These are phyloP conservation scores for Oryza nivara DNA, from an alignment of 176 grass and related monocot genomes.

Conservation along the genomic window DNA sequence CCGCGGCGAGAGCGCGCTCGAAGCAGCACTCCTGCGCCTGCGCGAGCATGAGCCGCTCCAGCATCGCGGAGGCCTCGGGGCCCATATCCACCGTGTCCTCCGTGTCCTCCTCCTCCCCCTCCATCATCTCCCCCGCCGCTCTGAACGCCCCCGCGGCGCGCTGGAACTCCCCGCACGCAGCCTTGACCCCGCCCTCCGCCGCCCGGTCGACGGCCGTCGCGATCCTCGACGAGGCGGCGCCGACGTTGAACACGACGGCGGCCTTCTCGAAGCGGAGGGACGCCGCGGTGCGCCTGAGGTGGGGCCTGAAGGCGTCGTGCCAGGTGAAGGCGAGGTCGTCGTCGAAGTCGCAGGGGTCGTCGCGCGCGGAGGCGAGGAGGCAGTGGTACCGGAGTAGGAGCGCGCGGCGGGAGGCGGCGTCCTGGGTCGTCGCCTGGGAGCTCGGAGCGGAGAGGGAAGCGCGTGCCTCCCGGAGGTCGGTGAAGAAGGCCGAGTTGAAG, in stretches of 20 bases:
- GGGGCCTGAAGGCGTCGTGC: conserved; percentile 73
- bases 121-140: conserved; percentile 52
- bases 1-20: conserved; percentile 64
- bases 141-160: conserved; percentile 67
- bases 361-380: conserved; percentile 51
- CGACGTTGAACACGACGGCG: conserved; percentile 70
- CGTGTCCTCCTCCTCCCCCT: conserved; percentile 46
- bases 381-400: conserved; percentile 64
- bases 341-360: conserved; percentile 59
- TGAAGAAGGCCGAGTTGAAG: conserved; percentile 62
- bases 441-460: conserved; percentile 41
- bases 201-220: conserved; percentile 48
- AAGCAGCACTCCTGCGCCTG: conserved; percentile 94
- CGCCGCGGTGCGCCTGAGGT: conserved; percentile 54
- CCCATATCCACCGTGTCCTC: conserved; percentile 67
- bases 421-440: conserved; percentile 34
- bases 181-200: conserved; percentile 53
- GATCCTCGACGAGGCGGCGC: conserved; percentile 61
- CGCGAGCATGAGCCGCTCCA: conserved; percentile 86
- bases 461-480: conserved; percentile 51
- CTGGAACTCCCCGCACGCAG: conserved; percentile 66
- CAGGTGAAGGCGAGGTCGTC: conserved; percentile 67
- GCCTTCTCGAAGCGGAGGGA: conserved; percentile 74
- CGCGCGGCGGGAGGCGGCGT: conserved; percentile 46
- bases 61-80: conserved; percentile 54